Evolutionary conservation across 805 yeast species (phyloP).

Genomic region (Teunomyces stri): DNA sequence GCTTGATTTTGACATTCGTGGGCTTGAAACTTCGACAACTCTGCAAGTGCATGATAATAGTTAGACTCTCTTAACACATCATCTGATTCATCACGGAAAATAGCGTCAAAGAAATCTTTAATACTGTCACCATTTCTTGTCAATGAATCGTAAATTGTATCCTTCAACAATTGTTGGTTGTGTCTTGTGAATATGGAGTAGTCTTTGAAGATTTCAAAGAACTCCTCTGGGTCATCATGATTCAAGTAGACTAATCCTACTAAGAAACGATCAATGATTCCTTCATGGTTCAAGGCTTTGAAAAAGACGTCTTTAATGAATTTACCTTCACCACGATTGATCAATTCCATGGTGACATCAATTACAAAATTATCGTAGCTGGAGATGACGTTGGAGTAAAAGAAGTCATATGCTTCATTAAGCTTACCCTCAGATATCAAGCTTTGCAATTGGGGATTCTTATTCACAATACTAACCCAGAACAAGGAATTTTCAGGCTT

Average conservation of each 20-base stretch:
- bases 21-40: conserved; percentile 15
- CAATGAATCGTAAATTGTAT: conserved; percentile 1
- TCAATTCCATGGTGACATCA: conserved; percentile 30
- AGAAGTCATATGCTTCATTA: conserved; percentile 28
- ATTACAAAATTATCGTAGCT: conserved; percentile 31
- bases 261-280: conserved; percentile 26
- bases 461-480: conserved; percentile 26
- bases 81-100: conserved; percentile 14
- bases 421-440: conserved; percentile 17
- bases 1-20: conserved; percentile 1
- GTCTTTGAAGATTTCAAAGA: conserved; percentile 20
- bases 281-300: conserved; percentile 8
- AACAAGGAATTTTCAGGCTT: conserved; percentile 27
- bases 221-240: conserved; percentile 24
- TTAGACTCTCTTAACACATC: conserved; percentile 17
- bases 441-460: conserved; percentile 14
- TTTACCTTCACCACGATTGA: conserved; percentile 30
- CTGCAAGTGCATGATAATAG: conserved; percentile 31
- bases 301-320: conserved; percentile 44
- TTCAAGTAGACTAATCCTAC: conserved; percentile 34
- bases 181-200: conserved; percentile 18
- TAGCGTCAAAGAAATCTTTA: conserved; percentile 19
- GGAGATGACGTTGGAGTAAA: conserved; percentile 15
- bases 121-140: conserved; percentile 12
- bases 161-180: background rate